Evolutionary conservation across 2,329 filamentous ascomycete species (phyloP).

Genomic region (Tolypocladium ophioglossoides): DNA sequence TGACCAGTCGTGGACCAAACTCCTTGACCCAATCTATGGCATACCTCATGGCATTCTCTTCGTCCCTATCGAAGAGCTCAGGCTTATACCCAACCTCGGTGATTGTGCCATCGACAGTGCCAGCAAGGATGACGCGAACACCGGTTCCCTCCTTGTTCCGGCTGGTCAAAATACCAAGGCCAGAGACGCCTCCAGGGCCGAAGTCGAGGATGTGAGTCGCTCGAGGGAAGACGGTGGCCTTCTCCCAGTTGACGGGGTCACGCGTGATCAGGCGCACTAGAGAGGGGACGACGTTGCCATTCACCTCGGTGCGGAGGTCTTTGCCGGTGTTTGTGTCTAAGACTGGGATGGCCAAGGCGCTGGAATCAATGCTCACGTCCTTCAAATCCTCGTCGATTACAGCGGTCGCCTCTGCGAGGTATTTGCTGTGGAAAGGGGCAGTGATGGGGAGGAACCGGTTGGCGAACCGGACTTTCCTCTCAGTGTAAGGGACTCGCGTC

Average conservation of each 20-base stretch:
- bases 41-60: constrained; percentile 88
- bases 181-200: constrained; percentile 91
- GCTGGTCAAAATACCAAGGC: constrained; percentile 90
- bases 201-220: constrained; percentile 96
- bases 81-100: constrained; percentile 94
- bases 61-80: constrained; percentile 92
- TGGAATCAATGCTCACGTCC: constrained; percentile 64
- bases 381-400: constrained; percentile 82
- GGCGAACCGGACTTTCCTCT: constrained; percentile 92
- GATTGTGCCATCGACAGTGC: constrained; percentile 83
- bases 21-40: constrained; percentile 97
- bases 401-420: constrained; percentile 70
- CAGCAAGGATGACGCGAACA: constrained; percentile 90
- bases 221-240: constrained; percentile 78
- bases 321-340: constrained; percentile 84
- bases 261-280: constrained; percentile 89
- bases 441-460: constrained; percentile 97
- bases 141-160: constrained; percentile 98
- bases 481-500: constrained; percentile 84
- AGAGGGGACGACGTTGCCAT: constrained; percentile 73
- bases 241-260: constrained; percentile 93
- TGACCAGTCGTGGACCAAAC: constrained; percentile 84
- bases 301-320: constrained; percentile 62
- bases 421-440: constrained; percentile 95
- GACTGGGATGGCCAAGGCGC: constrained; percentile 70